Base-by-base conservation (phyloP, 2,329 filamentous ascomycete species). In the Sarocladiaceae sp. region DNA sequence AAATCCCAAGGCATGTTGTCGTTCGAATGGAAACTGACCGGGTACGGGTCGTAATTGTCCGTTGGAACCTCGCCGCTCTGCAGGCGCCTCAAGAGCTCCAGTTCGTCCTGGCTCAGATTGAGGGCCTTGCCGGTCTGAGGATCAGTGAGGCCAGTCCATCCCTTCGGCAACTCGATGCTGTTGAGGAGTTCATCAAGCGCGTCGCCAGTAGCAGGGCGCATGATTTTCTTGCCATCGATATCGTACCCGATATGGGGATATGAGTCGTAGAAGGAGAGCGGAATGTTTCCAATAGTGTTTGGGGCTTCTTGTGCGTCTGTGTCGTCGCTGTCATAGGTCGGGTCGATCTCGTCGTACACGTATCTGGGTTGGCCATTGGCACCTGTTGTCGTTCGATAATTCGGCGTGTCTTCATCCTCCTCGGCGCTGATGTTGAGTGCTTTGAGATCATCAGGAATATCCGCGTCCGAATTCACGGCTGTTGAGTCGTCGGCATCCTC, bases 191-290 rank as follows among this genome's bases (percentile, higher is more conserved):
- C 88, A 70, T 98, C 93, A 24, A 98, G 70, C 27, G 93, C 93
- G 61, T 95, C 85, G 43, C 91, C 91, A 54, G 89, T 91, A 3
- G 94, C 93, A 6, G 93, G 93, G 43, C 93, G 85, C 82, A 95
- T 87, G 51, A 98, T 95, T 65, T 87, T 94, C 76, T 94, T 96
- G 64, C 93, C 93, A 64, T 98, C 95, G 69, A 98, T 97, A 57
- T 96, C 88, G 67, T 98, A 98, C 48, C 93, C 93, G 60, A 98
- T 96, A 62, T 98, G 93, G 42, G 93, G 93, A 61, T 96, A 98
- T 27, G 88, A 85, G 63, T 98, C 93, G 70, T 98, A 98, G 67
- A 95, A 97, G 3, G 86, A 85, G 41, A 97, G 70, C 4, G 90
- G 88, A 48, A 98, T 98, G 60, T 97, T 76, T 53, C 93, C 94